phyloP scores from a whole-genome alignment of 139 green algal species.

The Choricystis sp. region DNA sequence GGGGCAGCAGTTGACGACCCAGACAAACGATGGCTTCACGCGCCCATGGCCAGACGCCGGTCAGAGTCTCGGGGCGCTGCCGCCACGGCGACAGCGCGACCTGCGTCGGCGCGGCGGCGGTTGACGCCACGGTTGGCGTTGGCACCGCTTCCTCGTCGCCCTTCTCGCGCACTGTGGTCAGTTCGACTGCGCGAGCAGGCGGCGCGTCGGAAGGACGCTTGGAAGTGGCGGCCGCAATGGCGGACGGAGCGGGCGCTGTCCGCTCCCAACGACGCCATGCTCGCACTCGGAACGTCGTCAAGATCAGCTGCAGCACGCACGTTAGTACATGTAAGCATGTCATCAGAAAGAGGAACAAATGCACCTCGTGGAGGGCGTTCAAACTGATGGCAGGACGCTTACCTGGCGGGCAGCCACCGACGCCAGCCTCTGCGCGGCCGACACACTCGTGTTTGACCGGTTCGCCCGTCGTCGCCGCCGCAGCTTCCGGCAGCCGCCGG shows the following conservation, averaged over 20 bases:
- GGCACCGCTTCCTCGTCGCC: too few relatives aligned
- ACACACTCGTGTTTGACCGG: neutral
- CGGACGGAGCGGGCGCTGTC: neutral
- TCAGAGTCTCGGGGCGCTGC: too few relatives aligned
- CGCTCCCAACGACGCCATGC: neutral
- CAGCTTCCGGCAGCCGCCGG: neutral
- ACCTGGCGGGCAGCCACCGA: neutral
- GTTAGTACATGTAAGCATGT: neutral
- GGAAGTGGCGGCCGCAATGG: neutral
- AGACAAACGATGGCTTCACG: too few relatives aligned
- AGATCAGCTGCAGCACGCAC: neutral
- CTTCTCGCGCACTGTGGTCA: too few relatives aligned
- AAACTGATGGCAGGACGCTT: slow-evolving; percentile 1
- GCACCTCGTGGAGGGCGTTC: slow-evolving; percentile 2
- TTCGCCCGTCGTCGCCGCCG: neutral
- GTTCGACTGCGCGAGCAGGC: too few relatives aligned
- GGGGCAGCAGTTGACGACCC: too few relatives aligned
- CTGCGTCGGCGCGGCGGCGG: too few relatives aligned
- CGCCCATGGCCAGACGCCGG: too few relatives aligned
- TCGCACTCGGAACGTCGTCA: neutral
- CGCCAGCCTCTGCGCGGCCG: neutral
- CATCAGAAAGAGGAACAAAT: slow-evolving; percentile 8
- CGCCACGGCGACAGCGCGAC: too few relatives aligned
- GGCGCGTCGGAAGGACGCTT: too few relatives aligned
- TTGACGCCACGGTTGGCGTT: too few relatives aligned